These are phyloP conservation scores for Aegilops tauschii DNA, from an alignment of 176 grass and related monocot genomes.

Conservation along the genomic window DNA sequence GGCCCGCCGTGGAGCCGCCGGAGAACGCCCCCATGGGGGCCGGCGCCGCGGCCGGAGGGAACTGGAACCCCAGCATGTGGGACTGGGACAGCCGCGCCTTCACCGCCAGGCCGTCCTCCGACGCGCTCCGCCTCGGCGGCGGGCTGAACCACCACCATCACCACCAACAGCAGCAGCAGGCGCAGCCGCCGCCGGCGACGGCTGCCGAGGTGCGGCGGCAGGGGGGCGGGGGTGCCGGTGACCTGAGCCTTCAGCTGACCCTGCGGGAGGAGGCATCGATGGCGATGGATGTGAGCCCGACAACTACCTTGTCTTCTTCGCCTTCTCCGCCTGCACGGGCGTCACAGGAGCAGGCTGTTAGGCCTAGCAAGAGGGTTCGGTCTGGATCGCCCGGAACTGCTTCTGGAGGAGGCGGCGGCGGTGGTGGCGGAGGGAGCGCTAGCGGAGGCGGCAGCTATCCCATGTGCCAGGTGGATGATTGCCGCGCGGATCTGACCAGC, in stretches of 20 bases:
- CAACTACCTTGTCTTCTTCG: conserved; percentile 29
- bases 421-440: neutral
- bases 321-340: conserved; percentile 24
- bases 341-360: conserved; percentile 31
- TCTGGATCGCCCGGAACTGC: conserved; percentile 74
- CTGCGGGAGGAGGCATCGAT: conserved; percentile 25
- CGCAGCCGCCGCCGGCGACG: neutral
- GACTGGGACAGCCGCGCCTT: conserved; percentile 85
- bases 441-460: conserved; percentile 58
- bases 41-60: conserved; percentile 19
- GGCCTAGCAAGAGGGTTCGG: conserved; percentile 75
- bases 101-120: conserved; percentile 52
- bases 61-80: conserved; percentile 91
- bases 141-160: neutral
- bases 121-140: conserved; percentile 16
- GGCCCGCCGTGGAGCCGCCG: conserved; percentile 1
- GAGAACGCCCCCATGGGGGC: neutral
- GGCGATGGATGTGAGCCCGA: conserved; percentile 30
- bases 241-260: conserved; percentile 59
- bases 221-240: conserved; percentile 25
- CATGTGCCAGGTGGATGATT: conserved; percentile 99
- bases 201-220: neutral
- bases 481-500: conserved; percentile 72
- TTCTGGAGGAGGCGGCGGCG: conserved; percentile 4
- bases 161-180: neutral